Percentiles rank a stretch among this genome's conserved stretches.
These are phyloP conservation scores for Inosperma sp. DNA, from an alignment of 768 basidiomycete species.

Conservation along the genomic window DNA sequence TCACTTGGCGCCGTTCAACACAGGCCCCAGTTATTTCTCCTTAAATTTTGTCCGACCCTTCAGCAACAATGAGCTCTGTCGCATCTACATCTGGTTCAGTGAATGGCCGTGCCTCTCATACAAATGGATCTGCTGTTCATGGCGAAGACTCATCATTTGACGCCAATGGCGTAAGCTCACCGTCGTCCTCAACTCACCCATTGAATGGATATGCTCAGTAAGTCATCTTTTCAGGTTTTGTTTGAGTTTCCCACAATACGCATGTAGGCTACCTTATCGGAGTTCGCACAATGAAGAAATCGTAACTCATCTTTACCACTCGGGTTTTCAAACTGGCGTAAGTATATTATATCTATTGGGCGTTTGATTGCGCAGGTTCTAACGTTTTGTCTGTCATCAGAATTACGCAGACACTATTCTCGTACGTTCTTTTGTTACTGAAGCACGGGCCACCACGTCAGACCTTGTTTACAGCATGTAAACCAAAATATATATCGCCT, in stretches of 20 bases:
- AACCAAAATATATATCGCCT: constrained; percentile 71
- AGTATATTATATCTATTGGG: constrained; percentile 30
- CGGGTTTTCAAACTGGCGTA: constrained; percentile 80
- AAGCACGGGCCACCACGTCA: constrained; percentile 5
- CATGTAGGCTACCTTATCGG: constrained; percentile 46
- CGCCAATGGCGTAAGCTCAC: constrained; percentile 27
- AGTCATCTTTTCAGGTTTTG: constrained; percentile 28
- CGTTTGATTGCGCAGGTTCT: constrained; percentile 1
- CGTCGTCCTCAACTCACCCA: constrained; percentile 40
- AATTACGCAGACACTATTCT: constrained; percentile 81
- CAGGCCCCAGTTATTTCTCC: background rate
- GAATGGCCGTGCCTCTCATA: constrained; percentile 49
- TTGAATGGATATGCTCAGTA: constrained; percentile 59
- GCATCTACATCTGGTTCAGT: constrained; percentile 40
- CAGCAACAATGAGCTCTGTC: constrained; percentile 31
- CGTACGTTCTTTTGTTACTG: constrained; percentile 41
- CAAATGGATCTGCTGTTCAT: constrained; percentile 46
- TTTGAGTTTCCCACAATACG: constrained; percentile 6
- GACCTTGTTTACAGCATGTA: constrained; percentile 49
- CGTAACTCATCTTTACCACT: constrained; percentile 71
- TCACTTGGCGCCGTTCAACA: constrained; percentile 3
- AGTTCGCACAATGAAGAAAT: constrained; percentile 73
- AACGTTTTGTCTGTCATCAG: constrained; percentile 33
- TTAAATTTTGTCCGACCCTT: background rate
- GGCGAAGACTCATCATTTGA: constrained; percentile 37